Evolutionary conservation across 1,139 yeast species (phyloP), one percentile per base, ranked within the genome.

Genomic region (Wickerhamomyces sp.): DNA sequence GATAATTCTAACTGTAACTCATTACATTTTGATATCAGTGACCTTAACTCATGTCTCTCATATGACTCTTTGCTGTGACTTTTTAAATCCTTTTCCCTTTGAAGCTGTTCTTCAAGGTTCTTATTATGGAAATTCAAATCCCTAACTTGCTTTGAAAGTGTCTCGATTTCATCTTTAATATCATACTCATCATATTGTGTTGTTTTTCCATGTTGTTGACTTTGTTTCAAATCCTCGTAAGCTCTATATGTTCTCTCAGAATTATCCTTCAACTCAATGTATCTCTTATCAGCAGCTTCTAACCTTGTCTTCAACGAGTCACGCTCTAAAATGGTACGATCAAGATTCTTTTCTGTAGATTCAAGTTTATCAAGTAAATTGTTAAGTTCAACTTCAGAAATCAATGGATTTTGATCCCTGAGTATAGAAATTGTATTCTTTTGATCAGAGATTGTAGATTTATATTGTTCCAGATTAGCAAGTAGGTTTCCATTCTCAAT

Each of bases 361-460:
- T 39, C 36, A n/a, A 20, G 7, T 14, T 40, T 36, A n/a, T 31
- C 4, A 4, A 21, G n/a, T 19, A 27, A 12, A 6, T 19, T 20
- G 4, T 19, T 15, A 9, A 21, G n/a, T 10, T 37, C 33, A 19
- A n/a, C 10, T 3, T 47, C 47, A 2, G 45, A 37, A n/a, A 32
- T 22, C 9, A 24, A 19, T 5, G 18, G 16, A 2, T 40, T 44
- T 5, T 44, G 25, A 2, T 33, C 36, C 20, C 36, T 35, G 15
- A 49, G 20, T 28, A 53, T 56, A 15, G 50, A 45, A 24, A 55
- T 42, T 12, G 45, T 18, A 21, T 46, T 38, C 22, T 47, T 42
- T 36, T 55, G 56, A 22, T 56, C 58, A 2, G 43, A 21, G 7
- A 55, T 49, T 27, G 49, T 46, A 14, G 51, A 39, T 26, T 49